Conservation (phyloP, 306 rosid genomes). For the Casuarina equisetifolia region DNA sequence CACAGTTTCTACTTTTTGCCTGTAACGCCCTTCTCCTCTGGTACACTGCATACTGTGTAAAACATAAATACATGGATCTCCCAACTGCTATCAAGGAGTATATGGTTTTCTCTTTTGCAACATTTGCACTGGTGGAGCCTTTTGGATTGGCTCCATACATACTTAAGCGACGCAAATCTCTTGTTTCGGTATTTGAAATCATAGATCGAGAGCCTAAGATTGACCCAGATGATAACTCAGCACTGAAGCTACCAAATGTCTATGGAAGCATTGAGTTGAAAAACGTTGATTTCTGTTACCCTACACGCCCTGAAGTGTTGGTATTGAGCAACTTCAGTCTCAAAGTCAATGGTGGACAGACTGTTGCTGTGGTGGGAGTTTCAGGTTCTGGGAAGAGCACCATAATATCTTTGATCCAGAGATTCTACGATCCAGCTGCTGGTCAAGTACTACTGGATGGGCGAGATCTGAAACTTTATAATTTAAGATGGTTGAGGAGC, state of each 20-base stretch:
- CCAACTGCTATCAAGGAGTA: constrained; percentile 88
- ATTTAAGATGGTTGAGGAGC: constrained; percentile 93
- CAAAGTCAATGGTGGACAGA: constrained; percentile 93
- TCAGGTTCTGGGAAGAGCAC: constrained; percentile 99
- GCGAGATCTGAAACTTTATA: constrained; percentile 83
- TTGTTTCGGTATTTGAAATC: constrained; percentile 94
- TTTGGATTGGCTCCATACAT: constrained; percentile 99
- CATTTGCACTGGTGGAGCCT: constrained; percentile 98
- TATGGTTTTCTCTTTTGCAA: constrained; percentile 97
- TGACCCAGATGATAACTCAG: constrained; percentile 88
- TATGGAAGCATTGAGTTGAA: constrained; percentile 95
- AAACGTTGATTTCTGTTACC: constrained; percentile 92
- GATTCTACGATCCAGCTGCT: constrained; percentile 96
- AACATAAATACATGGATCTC: constrained; percentile 34
- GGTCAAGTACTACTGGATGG: constrained; percentile 96
- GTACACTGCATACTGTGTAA: constrained; percentile 75
- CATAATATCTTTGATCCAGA: constrained; percentile 91
- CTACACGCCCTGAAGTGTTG: constrained; percentile 94
- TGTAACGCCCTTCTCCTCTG: constrained; percentile 98
- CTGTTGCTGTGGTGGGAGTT: constrained; percentile 97
- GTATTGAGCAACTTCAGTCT: constrained; percentile 94
- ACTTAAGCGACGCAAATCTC: constrained; percentile 98
- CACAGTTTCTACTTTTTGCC: constrained; percentile 97
- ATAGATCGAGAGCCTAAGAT: constrained; percentile 93
- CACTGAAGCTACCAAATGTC: constrained; percentile 91